These are phyloP conservation scores for Boletus sensibilis DNA, from an alignment of 768 basidiomycete genomes.

Conservation along the genomic window DNA sequence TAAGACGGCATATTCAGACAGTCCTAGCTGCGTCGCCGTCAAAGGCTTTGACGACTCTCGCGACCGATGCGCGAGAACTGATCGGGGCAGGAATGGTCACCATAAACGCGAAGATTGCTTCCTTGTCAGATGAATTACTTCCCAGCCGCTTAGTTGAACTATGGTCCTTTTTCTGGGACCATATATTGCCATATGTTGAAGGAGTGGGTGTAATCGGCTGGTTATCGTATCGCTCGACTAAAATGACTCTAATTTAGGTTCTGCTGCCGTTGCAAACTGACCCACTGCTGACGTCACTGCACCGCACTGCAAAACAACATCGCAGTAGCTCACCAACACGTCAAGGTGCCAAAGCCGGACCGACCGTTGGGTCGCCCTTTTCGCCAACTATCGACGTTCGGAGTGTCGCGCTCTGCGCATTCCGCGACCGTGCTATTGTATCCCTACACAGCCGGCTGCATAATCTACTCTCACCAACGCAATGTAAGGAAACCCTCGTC, in stretches of 20 bases:
- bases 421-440: constrained; percentile 76
- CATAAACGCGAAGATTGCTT: constrained; percentile 77
- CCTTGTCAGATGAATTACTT: constrained; percentile 76
- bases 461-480: constrained; percentile 51
- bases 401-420: constrained; percentile 72
- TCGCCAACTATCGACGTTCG: constrained; percentile 74
- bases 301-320: constrained; percentile 60
- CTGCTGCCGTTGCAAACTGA: constrained; percentile 63
- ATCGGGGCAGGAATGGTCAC: constrained; percentile 91
- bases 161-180: constrained; percentile 94
- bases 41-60: constrained; percentile 70
- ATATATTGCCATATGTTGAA: constrained; percentile 83
- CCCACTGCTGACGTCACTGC: constrained; percentile 63
- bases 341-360: constrained; percentile 45
- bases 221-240: not conserved
- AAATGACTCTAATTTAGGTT: constrained; percentile 41
- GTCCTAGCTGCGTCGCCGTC: constrained; percentile 73
- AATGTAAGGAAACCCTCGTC: constrained; percentile 54
- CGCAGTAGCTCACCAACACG: constrained; percentile 50
- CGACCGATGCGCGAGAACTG: constrained; percentile 77
- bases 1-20: constrained; percentile 72
- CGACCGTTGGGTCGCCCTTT: constrained; percentile 32
- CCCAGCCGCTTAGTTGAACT: constrained; percentile 77
- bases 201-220: constrained; percentile 52
- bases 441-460: constrained; percentile 60